phyloP scores from a whole-genome alignment of 108 stramenopile species.

The Nitzschia inconspicua region DNA sequence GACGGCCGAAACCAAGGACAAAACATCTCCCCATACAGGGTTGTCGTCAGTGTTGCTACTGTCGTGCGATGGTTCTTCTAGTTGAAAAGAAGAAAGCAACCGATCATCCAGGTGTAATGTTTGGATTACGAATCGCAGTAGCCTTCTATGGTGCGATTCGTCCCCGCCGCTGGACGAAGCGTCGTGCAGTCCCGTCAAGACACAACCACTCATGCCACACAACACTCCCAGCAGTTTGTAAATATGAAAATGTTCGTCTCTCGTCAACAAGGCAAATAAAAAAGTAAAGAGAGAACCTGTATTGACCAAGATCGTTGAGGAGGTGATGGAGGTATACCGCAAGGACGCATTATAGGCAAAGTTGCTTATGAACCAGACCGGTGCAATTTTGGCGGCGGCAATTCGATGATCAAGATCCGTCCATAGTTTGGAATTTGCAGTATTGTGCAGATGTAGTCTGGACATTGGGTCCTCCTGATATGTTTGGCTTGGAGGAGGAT shows the following conservation, averaged over 20 bases:
- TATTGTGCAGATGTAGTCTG: too few relatives aligned
- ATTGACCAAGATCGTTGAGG: conserved; percentile 86
- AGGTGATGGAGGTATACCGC: conserved; percentile 83
- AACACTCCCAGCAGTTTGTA: conserved; percentile 63
- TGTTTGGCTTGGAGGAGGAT: too few relatives aligned
- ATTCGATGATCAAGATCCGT: conserved; percentile 37
- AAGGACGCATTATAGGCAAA: conserved; percentile 85
- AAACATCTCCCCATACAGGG: conserved; percentile 56
- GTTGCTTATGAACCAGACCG: conserved; percentile 92
- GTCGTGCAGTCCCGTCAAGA: conserved; percentile 63
- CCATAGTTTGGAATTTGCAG: conserved; percentile 16
- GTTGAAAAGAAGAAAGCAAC: conserved; percentile 1
- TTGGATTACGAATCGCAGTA: neutral
- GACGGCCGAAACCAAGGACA: conserved; percentile 72
- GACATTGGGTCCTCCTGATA: too few relatives aligned
- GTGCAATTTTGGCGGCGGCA: conserved; percentile 60
- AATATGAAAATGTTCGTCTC: conserved; percentile 58
- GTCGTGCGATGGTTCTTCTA: neutral
- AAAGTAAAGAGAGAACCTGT: conserved; percentile 94
- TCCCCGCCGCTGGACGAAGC: conserved; percentile 9
- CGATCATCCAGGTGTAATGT: neutral
- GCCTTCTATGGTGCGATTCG: neutral
- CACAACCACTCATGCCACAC: conserved; percentile 64
- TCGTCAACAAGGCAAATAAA: conserved; percentile 64
- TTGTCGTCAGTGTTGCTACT: neutral